A percentile compares a stretch with the other conserved stretches of the same genome.
Evolutionary conservation across 2,329 filamentous ascomycete genomes (phyloP).

Genomic region (Neopestalotiopsis rosae): DNA sequence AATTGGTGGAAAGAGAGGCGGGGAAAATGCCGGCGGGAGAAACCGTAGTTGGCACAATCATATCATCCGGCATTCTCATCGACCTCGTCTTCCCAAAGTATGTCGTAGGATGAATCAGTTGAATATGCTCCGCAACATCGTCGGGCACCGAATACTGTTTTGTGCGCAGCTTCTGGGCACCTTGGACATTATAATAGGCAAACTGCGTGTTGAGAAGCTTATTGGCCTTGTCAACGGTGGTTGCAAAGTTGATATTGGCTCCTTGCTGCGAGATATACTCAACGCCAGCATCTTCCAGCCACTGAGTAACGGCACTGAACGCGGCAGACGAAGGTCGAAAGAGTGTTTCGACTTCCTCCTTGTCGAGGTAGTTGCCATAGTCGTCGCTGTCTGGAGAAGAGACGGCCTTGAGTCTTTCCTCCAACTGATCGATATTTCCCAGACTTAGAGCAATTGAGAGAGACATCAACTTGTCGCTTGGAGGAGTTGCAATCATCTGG

Average conservation of each 20-base stretch:
- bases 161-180: constrained; percentile 36
- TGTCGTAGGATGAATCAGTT: constrained; percentile 48
- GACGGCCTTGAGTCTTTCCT: constrained; percentile 28
- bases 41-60: not conserved
- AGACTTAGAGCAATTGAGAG: constrained; percentile 33
- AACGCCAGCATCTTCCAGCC: constrained; percentile 28
- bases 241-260: constrained; percentile 32
- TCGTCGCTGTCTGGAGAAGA: constrained; percentile 28
- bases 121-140: constrained; percentile 39
- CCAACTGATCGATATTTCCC: constrained; percentile 30
- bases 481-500: constrained; percentile 14
- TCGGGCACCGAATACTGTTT: constrained; percentile 30
- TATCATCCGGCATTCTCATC: constrained; percentile 14
- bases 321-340: constrained; percentile 28
- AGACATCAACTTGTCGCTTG: constrained; percentile 21
- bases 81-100: constrained; percentile 41
- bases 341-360: constrained; percentile 27
- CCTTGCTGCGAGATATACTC: constrained; percentile 23
- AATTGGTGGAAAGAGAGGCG: not conserved
- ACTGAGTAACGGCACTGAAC: constrained; percentile 26
- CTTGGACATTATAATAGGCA: constrained; percentile 37
- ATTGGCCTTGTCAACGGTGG: constrained; percentile 33
- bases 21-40: not conserved
- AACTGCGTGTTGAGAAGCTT: constrained; percentile 34
- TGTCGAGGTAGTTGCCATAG: constrained; percentile 31